A percentile compares a stretch with the other conserved stretches of the same genome.
Evolutionary conservation across 2,329 filamentous ascomycete genomes (phyloP).

Genomic region (Trichoderma aggressivum): DNA sequence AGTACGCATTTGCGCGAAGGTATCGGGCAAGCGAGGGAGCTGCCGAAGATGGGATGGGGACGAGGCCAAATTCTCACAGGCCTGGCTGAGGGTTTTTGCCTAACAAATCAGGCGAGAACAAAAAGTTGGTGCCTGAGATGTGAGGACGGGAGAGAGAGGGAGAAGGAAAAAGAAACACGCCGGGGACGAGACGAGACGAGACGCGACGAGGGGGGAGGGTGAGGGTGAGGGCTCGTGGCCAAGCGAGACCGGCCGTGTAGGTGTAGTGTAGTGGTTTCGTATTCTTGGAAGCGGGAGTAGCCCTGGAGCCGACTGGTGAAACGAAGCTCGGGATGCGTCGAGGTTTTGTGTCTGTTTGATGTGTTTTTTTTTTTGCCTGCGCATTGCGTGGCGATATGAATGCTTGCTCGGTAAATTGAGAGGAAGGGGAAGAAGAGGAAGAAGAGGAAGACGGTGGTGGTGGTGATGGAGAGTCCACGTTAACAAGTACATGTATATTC

Average conservation of each 20-base stretch:
- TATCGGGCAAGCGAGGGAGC: background rate
- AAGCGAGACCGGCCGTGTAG: background rate
- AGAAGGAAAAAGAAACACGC: background rate
- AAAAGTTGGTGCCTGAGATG: background rate
- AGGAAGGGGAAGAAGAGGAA: background rate
- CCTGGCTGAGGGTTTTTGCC: background rate
- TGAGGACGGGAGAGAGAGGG: background rate
- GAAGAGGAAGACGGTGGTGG: background rate
- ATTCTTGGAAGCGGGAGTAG: background rate
- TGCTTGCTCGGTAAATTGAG: background rate
- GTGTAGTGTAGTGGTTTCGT: too few relatives aligned
- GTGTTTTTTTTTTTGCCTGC: background rate
- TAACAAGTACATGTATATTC: background rate
- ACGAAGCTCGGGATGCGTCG: background rate
- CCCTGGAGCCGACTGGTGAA: background rate
- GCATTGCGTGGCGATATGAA: background rate
- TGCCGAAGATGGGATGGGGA: background rate
- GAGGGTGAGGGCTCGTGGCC: background rate
- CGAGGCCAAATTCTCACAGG: slow-evolving; percentile 15
- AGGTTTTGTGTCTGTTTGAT: background rate
- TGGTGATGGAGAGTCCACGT: background rate
- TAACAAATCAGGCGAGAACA: background rate
- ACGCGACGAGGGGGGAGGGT: background rate
- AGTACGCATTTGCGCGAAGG: background rate
- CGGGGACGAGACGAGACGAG: background rate